phyloP scores from a whole-genome alignment of 805 yeast species.

The Debaryomyces castellii region DNA sequence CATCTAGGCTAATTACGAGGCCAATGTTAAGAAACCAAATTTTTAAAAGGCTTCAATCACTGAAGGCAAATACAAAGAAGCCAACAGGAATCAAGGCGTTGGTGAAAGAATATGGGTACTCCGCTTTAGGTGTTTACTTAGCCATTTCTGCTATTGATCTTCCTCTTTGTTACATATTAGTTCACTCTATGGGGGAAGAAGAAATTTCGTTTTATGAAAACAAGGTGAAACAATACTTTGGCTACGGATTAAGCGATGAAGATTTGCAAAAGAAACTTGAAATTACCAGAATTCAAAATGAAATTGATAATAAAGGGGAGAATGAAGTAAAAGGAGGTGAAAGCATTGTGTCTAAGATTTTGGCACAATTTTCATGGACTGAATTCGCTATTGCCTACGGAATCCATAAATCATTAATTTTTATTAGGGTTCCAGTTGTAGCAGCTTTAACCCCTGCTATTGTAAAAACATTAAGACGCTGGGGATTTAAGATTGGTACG shows the following conservation, averaged over 20 bases:
- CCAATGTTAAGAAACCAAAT: conserved; percentile 1
- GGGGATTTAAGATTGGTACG: conserved; percentile 80
- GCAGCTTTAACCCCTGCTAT: conserved; percentile 89
- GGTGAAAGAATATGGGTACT: conserved; percentile 84
- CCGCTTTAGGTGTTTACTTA: conserved; percentile 84
- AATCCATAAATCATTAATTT: conserved; percentile 80
- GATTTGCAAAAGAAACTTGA: conserved; percentile 37
- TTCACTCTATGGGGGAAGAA: conserved; percentile 87
- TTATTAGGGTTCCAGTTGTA: conserved; percentile 83
- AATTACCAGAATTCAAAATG: conserved; percentile 29
- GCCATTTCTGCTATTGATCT: conserved; percentile 73
- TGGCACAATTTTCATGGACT: conserved; percentile 56
- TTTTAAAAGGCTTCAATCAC: conserved; percentile 17
- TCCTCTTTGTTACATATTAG: conserved; percentile 79
- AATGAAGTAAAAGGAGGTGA: conserved; percentile 1
- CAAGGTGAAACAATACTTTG: conserved; percentile 57
- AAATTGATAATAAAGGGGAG: conserved; percentile 17
- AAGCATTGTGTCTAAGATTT: conserved; percentile 11
- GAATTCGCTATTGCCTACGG: conserved; percentile 92
- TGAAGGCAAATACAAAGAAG: conserved; percentile 20
- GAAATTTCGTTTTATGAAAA: conserved; percentile 68
- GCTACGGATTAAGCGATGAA: conserved; percentile 53
- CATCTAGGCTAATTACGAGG: background rate
- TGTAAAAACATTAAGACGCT: conserved; percentile 59
- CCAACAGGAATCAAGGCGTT: conserved; percentile 59